Evolutionary conservation across 192 early-diverging fungal species (phyloP).

Genomic region (Backusella morwellensis): DNA sequence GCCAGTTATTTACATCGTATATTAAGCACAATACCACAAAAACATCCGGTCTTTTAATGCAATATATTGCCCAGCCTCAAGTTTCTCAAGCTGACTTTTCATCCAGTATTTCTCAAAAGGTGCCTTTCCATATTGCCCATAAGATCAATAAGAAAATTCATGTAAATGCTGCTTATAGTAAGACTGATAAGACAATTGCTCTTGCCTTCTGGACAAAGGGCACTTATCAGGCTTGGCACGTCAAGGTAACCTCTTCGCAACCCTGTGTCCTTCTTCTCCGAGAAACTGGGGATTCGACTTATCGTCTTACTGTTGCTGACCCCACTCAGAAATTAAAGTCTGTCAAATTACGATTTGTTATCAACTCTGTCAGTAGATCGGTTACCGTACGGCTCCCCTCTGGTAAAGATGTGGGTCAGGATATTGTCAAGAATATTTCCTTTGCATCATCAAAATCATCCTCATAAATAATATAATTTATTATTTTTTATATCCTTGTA

Average conservation of each 20-base stretch:
- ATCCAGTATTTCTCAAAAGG: not conserved
- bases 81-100: not conserved
- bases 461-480: not conserved
- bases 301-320: conserved; percentile 15
- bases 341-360: not conserved
- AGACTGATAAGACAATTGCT: not conserved
- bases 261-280: conserved; percentile 17
- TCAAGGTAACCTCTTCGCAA: not conserved
- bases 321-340: conserved; percentile 11
- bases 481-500: conserved; percentile 3
- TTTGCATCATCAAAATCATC: conserved; percentile 10
- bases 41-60: not conserved
- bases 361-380: not conserved
- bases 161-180: not conserved
- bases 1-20: conserved; percentile 18
- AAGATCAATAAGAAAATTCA: not conserved
- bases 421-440: not conserved
- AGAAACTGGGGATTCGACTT: not conserved
- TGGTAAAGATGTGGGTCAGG: not conserved
- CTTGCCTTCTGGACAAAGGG: conserved; percentile 15
- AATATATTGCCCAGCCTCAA: not conserved
- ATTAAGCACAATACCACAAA: not conserved
- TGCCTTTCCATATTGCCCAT: not conserved
- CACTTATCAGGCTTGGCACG: not conserved
- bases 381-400: not conserved